Evolutionary conservation across 1,139 yeast species (phyloP), one percentile per base, ranked within the genome.

Genomic region (Taphrina betulina): DNA sequence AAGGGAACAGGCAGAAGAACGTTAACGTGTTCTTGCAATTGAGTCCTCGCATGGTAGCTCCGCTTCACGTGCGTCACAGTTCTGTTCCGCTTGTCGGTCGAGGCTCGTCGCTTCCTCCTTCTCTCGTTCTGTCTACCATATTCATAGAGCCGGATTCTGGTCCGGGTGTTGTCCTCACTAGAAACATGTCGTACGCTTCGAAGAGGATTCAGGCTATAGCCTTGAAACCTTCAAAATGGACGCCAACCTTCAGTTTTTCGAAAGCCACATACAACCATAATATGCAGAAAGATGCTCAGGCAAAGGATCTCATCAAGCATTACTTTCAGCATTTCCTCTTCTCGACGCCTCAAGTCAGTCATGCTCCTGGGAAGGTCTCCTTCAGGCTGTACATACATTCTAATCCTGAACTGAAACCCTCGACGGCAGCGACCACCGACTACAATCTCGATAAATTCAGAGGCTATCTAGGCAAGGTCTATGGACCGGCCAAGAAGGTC

Each of bases 401-500:
- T 28, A 50, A 50, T 17, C 29, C 34, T 8, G 54, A 50, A n/a
- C 34, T 50, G 31, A 50, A 50, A 28, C 46, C 54, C 3, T 8
- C 29, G 14, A 40, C 29, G 31, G 54, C 54, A 8, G 46, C 41
- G 23, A 41, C 54, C 12, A 34, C 44, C n/a, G 46, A 29, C 19
- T 50, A 50, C 34, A 50, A 50, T 16, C 54, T 50, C 46, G 54
- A 50, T 29, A 40, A 38, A 17, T 50, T 50, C 46, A 50, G 40
- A 34, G 40, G 34, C 3, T 40, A 40, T 17, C 46, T 50, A 8
- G 10, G 43, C 14, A 50, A 33, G 17, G 54, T 50, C 33, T 50
- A 50, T 33, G 54, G 54, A 28, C 20, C 38, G 8, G 34, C 19
- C 20, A 50, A 50, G 20, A 31, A 50, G 46, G 16, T 50, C 29